phyloP scores from a whole-genome alignment of 805 yeast species.

The Candida boleticola region DNA sequence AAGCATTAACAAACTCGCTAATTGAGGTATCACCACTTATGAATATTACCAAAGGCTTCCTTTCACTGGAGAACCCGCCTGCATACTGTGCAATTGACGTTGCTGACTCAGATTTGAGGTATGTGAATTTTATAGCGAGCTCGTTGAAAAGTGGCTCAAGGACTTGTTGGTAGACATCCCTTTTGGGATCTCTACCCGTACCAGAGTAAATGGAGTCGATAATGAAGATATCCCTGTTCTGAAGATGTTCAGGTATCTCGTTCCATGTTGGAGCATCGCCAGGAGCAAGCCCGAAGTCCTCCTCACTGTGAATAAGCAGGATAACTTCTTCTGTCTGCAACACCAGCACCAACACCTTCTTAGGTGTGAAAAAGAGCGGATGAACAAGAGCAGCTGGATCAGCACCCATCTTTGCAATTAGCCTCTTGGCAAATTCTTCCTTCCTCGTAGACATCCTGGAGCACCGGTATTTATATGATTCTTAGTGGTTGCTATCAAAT shows the following conservation, averaged over 20 bases:
- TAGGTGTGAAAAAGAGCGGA: slow-evolving; percentile 2
- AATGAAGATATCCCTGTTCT: slow-evolving; percentile 16
- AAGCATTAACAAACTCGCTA: slow-evolving; percentile 66
- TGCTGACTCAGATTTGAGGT: slow-evolving; percentile 42
- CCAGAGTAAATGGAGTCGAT: slow-evolving; percentile 55
- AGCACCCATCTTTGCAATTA: background rate
- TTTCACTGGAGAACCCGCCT: slow-evolving; percentile 13
- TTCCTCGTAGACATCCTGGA: background rate
- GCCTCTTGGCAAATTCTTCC: background rate
- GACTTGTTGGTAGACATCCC: slow-evolving; percentile 39
- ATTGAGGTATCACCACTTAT: slow-evolving; percentile 87
- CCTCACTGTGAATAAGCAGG: slow-evolving; percentile 2
- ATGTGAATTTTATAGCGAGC: slow-evolving; percentile 34
- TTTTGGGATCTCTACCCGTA: slow-evolving; percentile 29
- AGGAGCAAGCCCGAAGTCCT: background rate
- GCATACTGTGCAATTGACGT: slow-evolving; percentile 44
- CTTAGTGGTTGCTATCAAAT: too few species aligned
- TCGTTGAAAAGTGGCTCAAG: slow-evolving; percentile 48
- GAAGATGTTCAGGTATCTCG: slow-evolving; percentile 2
- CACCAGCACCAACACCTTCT: slow-evolving; percentile 2
- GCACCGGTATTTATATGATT: too few species aligned
- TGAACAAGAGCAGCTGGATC: slow-evolving; percentile 4
- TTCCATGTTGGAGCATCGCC: background rate
- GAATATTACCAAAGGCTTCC: slow-evolving; percentile 48
- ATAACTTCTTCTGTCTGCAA: slow-evolving; percentile 2